These are phyloP conservation scores for Hypsizygus marmoreus DNA, from an alignment of 768 basidiomycete genomes.

Conservation along the genomic window DNA sequence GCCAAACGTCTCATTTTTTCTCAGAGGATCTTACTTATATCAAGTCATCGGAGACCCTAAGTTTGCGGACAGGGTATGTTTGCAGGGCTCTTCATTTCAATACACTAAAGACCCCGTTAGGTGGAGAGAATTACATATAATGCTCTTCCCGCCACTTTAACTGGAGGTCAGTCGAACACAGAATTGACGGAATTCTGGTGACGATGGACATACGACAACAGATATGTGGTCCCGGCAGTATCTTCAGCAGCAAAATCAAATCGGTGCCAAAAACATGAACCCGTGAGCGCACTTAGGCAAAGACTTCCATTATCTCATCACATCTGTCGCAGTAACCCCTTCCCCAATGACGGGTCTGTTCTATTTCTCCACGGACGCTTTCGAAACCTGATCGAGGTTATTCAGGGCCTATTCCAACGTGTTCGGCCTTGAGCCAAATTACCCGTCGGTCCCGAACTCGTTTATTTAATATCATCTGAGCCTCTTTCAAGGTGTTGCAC, in stretches of 20 bases:
- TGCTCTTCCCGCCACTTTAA: constrained; percentile 47
- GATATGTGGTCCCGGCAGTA: constrained; percentile 65
- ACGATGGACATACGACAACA: constrained; percentile 16
- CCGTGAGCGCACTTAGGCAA: constrained; percentile 31
- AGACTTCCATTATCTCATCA: constrained; percentile 1
- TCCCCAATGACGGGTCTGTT: constrained; percentile 52
- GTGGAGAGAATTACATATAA: constrained; percentile 53
- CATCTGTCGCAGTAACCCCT: constrained; percentile 42
- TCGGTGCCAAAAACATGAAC: constrained; percentile 56
- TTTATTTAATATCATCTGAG: not conserved
- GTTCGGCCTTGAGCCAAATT: constrained; percentile 49
- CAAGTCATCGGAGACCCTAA: constrained; percentile 52
- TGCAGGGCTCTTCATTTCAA: not conserved
- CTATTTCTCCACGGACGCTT: no score
- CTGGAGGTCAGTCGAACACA: constrained; percentile 37
- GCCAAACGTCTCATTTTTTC: not conserved
- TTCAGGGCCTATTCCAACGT: constrained; percentile 46
- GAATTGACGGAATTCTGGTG: constrained; percentile 13
- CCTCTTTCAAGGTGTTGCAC: constrained; percentile 29
- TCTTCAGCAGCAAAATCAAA: constrained; percentile 60
- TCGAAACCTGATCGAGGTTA: constrained; percentile 10
- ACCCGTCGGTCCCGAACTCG: constrained; percentile 37
- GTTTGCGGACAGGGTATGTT: constrained; percentile 22
- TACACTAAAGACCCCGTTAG: constrained; percentile 14
- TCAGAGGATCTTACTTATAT: constrained; percentile 54